Evolutionary conservation across 306 rosid species (phyloP).

Genomic region (Vigna unguiculata): DNA sequence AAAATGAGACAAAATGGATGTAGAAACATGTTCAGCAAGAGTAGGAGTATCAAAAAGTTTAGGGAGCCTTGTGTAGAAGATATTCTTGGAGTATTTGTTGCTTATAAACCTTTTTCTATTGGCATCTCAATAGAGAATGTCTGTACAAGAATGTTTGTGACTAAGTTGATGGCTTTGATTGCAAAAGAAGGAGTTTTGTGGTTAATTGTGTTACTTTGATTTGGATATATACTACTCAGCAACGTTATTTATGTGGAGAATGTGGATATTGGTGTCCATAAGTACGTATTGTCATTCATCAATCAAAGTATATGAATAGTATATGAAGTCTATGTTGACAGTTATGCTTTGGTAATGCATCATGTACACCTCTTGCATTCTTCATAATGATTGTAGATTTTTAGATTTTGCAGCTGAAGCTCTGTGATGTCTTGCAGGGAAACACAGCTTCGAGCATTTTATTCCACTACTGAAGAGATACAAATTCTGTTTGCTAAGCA

Average conservation of each 20-base stretch:
- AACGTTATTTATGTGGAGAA: constrained; percentile 16
- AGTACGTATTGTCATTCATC: constrained; percentile 25
- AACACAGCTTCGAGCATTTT: constrained; percentile 89
- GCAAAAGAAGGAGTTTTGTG: neutral
- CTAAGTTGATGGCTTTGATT: constrained; percentile 6
- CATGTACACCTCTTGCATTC: constrained; percentile 22
- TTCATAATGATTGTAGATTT: constrained; percentile 26
- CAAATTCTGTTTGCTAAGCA: constrained; percentile 79
- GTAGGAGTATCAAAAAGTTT: constrained; percentile 4
- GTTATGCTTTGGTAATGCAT: constrained; percentile 36
- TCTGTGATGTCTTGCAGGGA: constrained; percentile 69
- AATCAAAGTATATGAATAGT: too few species aligned
- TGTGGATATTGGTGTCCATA: constrained; percentile 26
- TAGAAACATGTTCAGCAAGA: constrained; percentile 12
- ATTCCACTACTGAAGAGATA: constrained; percentile 96
- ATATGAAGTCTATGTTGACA: constrained; percentile 4
- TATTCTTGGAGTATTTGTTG: constrained; percentile 27
- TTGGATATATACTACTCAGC: constrained; percentile 29
- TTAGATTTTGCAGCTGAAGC: constrained; percentile 47
- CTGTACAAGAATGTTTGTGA: constrained; percentile 9
- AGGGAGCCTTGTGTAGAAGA: constrained; percentile 4
- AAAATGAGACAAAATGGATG: constrained; percentile 1
- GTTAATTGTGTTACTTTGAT: constrained; percentile 32
- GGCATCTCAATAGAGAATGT: neutral
- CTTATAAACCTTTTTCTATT: constrained; percentile 22